A percentile compares a stretch with the other conserved stretches of the same genome.
These are phyloP conservation scores for Mitragyna speciosa DNA, from an alignment of 257 asterid species.

Conservation along the genomic window DNA sequence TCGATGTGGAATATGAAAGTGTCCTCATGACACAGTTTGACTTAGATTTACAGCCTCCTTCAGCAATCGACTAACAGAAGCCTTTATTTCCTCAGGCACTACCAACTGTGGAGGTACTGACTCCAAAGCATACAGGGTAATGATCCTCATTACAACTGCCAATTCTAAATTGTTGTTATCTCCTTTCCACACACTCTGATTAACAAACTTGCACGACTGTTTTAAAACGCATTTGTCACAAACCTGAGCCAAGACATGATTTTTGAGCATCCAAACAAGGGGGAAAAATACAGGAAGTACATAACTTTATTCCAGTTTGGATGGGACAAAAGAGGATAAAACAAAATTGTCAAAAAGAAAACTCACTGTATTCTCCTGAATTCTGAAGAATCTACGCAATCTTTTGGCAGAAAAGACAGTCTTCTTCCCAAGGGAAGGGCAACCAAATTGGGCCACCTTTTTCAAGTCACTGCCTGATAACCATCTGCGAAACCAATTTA, in stretches of 20 bases:
- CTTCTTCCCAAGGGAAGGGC: constrained; percentile 59
- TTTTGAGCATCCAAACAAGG: not conserved
- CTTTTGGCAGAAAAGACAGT: constrained; percentile 53
- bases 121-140: constrained; percentile 59
- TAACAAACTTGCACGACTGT: constrained; percentile 51
- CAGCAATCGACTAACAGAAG: constrained; percentile 52
- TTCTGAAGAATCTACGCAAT: constrained; percentile 63
- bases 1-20: not conserved
- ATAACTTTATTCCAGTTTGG: not conserved
- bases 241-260: constrained; percentile 50
- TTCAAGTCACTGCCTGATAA: constrained; percentile 80
- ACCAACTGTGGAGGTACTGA: constrained; percentile 52
- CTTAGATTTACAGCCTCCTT: constrained; percentile 60
- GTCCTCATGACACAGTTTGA: constrained; percentile 24
- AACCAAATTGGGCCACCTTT: constrained; percentile 70
- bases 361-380: constrained; percentile 66
- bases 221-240: constrained; percentile 61
- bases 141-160: constrained; percentile 50
- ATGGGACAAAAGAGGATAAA: not conserved
- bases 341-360: not conserved
- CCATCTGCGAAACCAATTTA: constrained; percentile 60
- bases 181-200: constrained; percentile 34
- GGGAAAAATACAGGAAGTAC: not conserved
- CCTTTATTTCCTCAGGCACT: constrained; percentile 58
- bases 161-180: constrained; percentile 35